These are phyloP conservation scores for Tetracladium marchalianum DNA, from an alignment of 495 filamentous ascomycete genomes.

Conservation along the genomic window DNA sequence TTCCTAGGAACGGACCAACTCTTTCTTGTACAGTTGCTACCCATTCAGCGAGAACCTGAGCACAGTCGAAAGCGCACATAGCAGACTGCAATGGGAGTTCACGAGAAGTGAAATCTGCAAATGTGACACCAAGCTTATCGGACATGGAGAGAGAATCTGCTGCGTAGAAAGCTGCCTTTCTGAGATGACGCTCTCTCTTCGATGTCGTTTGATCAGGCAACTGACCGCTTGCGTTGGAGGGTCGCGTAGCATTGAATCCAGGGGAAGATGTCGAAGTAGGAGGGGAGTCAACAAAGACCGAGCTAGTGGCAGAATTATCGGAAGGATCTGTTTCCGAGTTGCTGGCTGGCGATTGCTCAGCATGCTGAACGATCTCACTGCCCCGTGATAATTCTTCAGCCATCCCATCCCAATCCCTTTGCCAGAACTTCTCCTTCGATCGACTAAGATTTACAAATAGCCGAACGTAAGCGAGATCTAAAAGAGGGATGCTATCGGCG, in stretches of 20 bases:
- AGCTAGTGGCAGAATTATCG: constrained; percentile 36
- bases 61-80: constrained; percentile 91
- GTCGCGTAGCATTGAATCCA: constrained; percentile 28
- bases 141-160: constrained; percentile 89
- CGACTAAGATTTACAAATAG: constrained; percentile 87
- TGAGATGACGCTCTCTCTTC: constrained; percentile 76
- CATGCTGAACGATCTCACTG: constrained; percentile 62
- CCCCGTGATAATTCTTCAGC: constrained; percentile 82
- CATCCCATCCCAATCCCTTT: constrained; percentile 87
- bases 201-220: constrained; percentile 24
- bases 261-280: constrained; percentile 44
- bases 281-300: constrained; percentile 44
- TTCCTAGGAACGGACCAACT: constrained; percentile 77
- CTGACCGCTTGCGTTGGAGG: constrained; percentile 21
- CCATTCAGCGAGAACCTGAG: constrained; percentile 97
- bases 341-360: constrained; percentile 51
- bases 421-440: constrained; percentile 91
- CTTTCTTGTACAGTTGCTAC: constrained; percentile 90
- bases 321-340: constrained; percentile 43
- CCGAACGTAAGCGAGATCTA: constrained; percentile 89
- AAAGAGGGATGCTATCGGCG: constrained; percentile 87
- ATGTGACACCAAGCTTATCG: constrained; percentile 77
- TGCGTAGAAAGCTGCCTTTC: constrained; percentile 90
- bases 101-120: constrained; percentile 73
- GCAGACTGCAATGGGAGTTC: constrained; percentile 91